Evolutionary conservation across 2,329 filamentous ascomycete species (phyloP), one percentile per base, ranked within the genome.

Genomic region (Aspergillus floridensis): DNA sequence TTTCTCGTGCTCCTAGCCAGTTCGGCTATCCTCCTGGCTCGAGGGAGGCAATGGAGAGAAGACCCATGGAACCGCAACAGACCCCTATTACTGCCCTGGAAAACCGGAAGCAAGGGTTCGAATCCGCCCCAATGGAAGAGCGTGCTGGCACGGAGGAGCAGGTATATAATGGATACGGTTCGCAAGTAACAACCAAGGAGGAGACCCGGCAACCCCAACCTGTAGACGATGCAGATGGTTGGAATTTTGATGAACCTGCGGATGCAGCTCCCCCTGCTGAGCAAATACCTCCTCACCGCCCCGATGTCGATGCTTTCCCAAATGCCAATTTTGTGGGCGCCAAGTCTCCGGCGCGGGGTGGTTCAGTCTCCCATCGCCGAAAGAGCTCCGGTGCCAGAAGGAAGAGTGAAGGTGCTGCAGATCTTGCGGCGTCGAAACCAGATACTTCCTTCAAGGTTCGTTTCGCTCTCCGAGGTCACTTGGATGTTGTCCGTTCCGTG

Each of bases 401-500:
- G 64, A 79, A 82, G 63, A 86, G 82, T 66, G 81, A 85, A 47
- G 81, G 80, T 21, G 90, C 87, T 62, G 81, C 85, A 7, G 92
- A 96, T 21, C 82, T 75, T n/a, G 75, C 80, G 49, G 69, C 78
- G 22, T 66, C 74, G 47, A 90, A 88, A 70, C 76, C 82, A 1
- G 93, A 97, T 61, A 84, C 87, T 16, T 92, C 85, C 66, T 98
- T 99, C 80, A 97, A 96, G 76, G 88, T 98, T 59, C 87, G 92
- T 53, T 98, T 96, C 72, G 93, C 92, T 4, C 82, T 99, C 4
- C 85, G 93, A 54, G 95, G 95, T 1, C 95, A 99, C 74, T 83
- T 99, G 2, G 92, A 98, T 72, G 93, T 96, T 2, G 92, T 99
- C 5, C 88, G 95, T 46, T 92, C 92, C 1, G 91, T 98, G 59